These are phyloP conservation scores for Senecio squalidus DNA, from an alignment of 140 eudicot genomes.

Conservation along the genomic window DNA sequence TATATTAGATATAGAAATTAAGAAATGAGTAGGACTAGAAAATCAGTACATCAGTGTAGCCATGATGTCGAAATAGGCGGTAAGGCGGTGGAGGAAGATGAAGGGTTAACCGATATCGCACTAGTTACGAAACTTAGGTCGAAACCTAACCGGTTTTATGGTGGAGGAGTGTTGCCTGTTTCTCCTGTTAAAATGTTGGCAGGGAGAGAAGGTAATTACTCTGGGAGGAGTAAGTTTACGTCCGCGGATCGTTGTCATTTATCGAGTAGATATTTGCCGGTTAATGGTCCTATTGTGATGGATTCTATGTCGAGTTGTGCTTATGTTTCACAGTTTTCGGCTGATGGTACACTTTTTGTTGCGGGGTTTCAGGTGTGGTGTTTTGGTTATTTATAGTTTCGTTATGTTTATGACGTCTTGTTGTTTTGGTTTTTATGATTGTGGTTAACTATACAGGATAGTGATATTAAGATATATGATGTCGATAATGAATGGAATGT, in stretches of 20 bases:
- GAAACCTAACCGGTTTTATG: conserved; percentile 46
- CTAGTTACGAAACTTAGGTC: conserved; percentile 58
- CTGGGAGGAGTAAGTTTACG: conserved; percentile 74
- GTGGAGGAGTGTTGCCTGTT: conserved; percentile 39
- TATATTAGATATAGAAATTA: not conserved
- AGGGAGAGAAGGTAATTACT: conserved; percentile 69
- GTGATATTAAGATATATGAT: conserved; percentile 72
- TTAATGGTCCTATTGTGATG: conserved; percentile 49
- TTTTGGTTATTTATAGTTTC: not conserved
- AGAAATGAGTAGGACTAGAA: conserved; percentile 58
- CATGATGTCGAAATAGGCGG: conserved; percentile 9
- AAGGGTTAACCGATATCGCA: conserved; percentile 44
- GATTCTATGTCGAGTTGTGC: conserved; percentile 74
- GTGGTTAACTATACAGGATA: conserved; percentile 44
- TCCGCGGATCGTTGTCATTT: conserved; percentile 82
- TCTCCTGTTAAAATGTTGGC: conserved; percentile 77
- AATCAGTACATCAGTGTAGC: conserved; percentile 17
- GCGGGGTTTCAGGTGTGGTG: conserved; percentile 84
- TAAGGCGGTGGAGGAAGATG: conserved; percentile 16
- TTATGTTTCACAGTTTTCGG: conserved; percentile 87
- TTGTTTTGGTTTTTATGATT: not conserved
- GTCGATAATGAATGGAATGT: conserved; percentile 79
- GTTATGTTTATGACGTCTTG: not conserved
- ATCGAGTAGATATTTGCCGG: conserved; percentile 70
- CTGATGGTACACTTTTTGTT: conserved; percentile 86